Evolutionary conservation across 192 early-diverging fungal genomes (phyloP).

Genomic region (Spizellomyces punctatus): DNA sequence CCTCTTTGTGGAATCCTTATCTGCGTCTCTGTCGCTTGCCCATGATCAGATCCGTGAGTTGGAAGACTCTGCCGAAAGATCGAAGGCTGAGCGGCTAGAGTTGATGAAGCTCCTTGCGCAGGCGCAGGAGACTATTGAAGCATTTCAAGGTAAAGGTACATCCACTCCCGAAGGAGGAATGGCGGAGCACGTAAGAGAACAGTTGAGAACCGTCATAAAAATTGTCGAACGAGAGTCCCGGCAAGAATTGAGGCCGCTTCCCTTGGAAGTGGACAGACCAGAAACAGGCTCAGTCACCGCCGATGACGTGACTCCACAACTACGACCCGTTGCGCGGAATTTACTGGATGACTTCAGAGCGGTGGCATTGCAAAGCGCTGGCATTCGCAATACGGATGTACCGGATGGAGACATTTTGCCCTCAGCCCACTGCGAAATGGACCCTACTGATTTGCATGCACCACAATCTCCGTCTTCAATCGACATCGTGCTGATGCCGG

Average conservation of each 20-base stretch:
- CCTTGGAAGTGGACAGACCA: background rate
- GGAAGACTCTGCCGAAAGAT: background rate
- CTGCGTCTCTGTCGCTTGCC: constrained; percentile 26
- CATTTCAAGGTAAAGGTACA: constrained; percentile 5
- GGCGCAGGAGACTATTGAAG: constrained; percentile 44
- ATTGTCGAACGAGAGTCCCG: background rate
- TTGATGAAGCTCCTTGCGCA: constrained; percentile 28
- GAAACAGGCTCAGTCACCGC: too few species aligned
- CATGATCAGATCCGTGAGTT: constrained; percentile 20
- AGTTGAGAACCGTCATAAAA: too few species aligned
- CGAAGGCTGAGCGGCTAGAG: constrained; percentile 11
- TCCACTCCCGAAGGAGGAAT: background rate
- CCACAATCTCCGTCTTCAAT: background rate
- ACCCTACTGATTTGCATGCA: background rate
- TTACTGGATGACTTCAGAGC: constrained; percentile 27
- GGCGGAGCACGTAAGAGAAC: too few species aligned
- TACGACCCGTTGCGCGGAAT: constrained; percentile 5
- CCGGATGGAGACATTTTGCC: background rate
- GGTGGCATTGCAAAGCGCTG: background rate
- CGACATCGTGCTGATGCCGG: background rate
- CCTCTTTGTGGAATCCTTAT: constrained; percentile 31
- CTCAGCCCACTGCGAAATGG: background rate
- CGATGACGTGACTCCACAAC: too few species aligned
- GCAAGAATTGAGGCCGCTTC: background rate
- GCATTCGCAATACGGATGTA: background rate